A percentile compares a stretch with the other conserved stretches of the same genome.
phyloP scores from a whole-genome alignment of 345 rosid genomes.

The Arabidopsis thaliana region TAIR10.1 NC_003076.8:6111501-6112000 shows the following conservation, averaged over 20 bases:
- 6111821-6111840: slow-evolving; percentile 88
- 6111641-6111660: neutral
- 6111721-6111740: slow-evolving; percentile 88
- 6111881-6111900: slow-evolving; percentile 30
- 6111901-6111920: slow-evolving; percentile 10
- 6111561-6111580: slow-evolving; percentile 52
- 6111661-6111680: neutral
- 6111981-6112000: neutral
- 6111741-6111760: slow-evolving; percentile 69
- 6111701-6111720: slow-evolving; percentile 80
- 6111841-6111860: slow-evolving; percentile 62
- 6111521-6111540: slow-evolving; percentile 78
- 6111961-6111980: neutral
- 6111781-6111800: slow-evolving; percentile 79
- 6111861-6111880: slow-evolving; percentile 35
- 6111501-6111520: slow-evolving; percentile 64
- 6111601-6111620: neutral
- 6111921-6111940: slow-evolving; percentile 13
- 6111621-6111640: neutral
- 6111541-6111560: slow-evolving; percentile 61
- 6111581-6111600: neutral
- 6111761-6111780: slow-evolving; percentile 73
- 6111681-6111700: slow-evolving; percentile 55
- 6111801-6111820: slow-evolving; percentile 87
- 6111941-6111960: neutral